Percentiles rank a stretch among this genome's conserved stretches.
Evolutionary conservation across 345 rosid species (phyloP).

Genomic region (Dimocarpus longan): DNA sequence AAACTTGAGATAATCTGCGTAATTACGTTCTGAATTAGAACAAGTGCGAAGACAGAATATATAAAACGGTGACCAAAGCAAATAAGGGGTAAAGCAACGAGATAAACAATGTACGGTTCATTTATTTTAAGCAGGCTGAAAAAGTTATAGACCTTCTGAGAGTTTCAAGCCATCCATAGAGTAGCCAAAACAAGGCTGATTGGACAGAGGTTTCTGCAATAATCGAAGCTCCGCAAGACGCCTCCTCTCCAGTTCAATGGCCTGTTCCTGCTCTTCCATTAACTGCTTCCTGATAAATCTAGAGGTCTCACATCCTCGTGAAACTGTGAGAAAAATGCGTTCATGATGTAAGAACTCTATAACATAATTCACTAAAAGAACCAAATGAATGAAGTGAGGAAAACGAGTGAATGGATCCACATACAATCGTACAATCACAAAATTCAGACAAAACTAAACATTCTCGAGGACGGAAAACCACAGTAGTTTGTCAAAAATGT

Average conservation of each 20-base stretch:
- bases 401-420: no score
- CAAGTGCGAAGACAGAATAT: background rate
- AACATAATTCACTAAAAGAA: background rate
- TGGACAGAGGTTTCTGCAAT: constrained; percentile 31
- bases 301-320: constrained; percentile 45
- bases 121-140: background rate
- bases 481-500: background rate
- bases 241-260: constrained; percentile 46
- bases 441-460: background rate
- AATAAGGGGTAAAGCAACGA: background rate
- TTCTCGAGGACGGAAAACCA: background rate
- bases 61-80: background rate
- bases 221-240: constrained; percentile 38
- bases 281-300: constrained; percentile 50
- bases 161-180: constrained; percentile 38
- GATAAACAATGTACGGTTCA: no score
- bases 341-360: background rate
- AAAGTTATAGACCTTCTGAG: constrained; percentile 37
- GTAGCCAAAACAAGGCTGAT: constrained; percentile 33
- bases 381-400: background rate
- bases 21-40: background rate
- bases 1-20: constrained; percentile 35
- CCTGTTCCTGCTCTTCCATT: constrained; percentile 47
- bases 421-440: background rate
- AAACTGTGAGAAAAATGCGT: constrained; percentile 33